Evolutionary conservation across 2,329 filamentous ascomycete genomes (phyloP).

Genomic region (Raffaelea deltoideospora): DNA sequence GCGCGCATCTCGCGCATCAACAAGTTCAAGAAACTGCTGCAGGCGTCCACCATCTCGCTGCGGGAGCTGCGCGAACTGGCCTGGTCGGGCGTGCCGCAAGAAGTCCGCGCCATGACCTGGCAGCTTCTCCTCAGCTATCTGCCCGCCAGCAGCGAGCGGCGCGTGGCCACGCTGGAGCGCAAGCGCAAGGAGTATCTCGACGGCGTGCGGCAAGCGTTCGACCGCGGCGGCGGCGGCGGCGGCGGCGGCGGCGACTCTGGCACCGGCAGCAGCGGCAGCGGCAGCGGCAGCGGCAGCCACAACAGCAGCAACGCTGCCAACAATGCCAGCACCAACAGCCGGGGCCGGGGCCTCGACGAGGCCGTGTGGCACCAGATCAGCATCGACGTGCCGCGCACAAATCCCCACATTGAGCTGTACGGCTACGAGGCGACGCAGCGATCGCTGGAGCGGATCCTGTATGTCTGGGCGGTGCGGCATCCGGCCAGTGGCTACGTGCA

Average conservation of each 20-base stretch:
- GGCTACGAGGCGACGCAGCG: conserved; percentile 91
- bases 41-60: conserved; percentile 78
- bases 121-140: conserved; percentile 89
- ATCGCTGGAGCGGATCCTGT: conserved; percentile 85
- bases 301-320: not conserved
- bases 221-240: conserved; percentile 38
- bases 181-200: conserved; percentile 96
- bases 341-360: conserved; percentile 53
- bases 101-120: conserved; percentile 98
- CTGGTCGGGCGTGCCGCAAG: conserved; percentile 88
- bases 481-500: conserved; percentile 96
- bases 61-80: conserved; percentile 70
- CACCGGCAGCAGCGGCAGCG: not conserved
- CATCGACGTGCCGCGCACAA: conserved; percentile 92
- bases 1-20: conserved; percentile 88
- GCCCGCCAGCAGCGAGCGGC: conserved; percentile 87
- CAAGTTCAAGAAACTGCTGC: conserved; percentile 93
- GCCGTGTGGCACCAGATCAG: conserved; percentile 99
- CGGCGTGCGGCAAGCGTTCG: conserved; percentile 62
- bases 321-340: conserved; percentile 10
- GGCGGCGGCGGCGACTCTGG: conserved; percentile 2
- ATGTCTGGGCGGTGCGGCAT: conserved; percentile 95
- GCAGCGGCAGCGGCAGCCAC: not conserved
- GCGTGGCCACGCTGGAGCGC: conserved; percentile 77
- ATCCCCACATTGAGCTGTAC: conserved; percentile 89